Percentiles rank a stretch among this genome's conserved stretches.
Conservation (phyloP, 768 basidiomycete species). For the Cystofilobasidium macerans region DNA sequence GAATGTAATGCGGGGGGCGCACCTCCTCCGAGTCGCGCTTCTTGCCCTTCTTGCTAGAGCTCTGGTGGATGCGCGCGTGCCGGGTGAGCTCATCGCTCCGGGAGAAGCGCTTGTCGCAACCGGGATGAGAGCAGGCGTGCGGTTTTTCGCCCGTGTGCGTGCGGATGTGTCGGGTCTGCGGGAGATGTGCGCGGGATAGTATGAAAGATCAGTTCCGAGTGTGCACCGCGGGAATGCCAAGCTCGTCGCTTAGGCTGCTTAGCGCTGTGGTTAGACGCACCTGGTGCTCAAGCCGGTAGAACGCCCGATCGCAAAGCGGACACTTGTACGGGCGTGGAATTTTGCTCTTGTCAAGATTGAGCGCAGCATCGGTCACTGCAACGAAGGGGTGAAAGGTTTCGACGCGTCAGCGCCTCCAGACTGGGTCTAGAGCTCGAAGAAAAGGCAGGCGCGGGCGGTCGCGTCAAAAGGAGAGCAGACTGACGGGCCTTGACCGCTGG, state of each 20-base stretch:
- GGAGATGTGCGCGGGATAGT: slow-evolving; percentile 18
- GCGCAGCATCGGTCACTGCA: slow-evolving; percentile 36
- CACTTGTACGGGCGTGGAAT: slow-evolving; percentile 86
- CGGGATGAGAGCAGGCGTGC: slow-evolving; percentile 76
- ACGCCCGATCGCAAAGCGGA: slow-evolving; percentile 88
- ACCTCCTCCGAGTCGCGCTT: slow-evolving; percentile 48
- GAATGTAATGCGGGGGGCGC: slow-evolving; percentile 35
- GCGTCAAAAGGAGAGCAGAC: not conserved
- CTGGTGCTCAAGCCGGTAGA: slow-evolving; percentile 93
- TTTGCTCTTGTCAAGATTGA: slow-evolving; percentile 44
- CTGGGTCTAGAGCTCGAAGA: no score
- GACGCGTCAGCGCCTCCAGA: not conserved
- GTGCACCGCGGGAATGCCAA: no score
- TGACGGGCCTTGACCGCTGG: slow-evolving; percentile 37
- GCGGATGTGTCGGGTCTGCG: slow-evolving; percentile 88
- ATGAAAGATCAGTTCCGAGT: no score
- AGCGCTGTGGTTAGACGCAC: slow-evolving; percentile 41
- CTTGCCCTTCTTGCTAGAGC: slow-evolving; percentile 33
- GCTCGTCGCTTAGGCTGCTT: no score
- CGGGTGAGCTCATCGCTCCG: slow-evolving; percentile 97
- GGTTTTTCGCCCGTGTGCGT: slow-evolving; percentile 99
- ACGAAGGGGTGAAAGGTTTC: not conserved
- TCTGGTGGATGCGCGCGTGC: slow-evolving; percentile 76
- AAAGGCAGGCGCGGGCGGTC: not conserved
- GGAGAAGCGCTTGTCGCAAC: slow-evolving; percentile 97